phyloP scores from a whole-genome alignment of 106 monocot genomes.

The Allium cepa region DNA sequence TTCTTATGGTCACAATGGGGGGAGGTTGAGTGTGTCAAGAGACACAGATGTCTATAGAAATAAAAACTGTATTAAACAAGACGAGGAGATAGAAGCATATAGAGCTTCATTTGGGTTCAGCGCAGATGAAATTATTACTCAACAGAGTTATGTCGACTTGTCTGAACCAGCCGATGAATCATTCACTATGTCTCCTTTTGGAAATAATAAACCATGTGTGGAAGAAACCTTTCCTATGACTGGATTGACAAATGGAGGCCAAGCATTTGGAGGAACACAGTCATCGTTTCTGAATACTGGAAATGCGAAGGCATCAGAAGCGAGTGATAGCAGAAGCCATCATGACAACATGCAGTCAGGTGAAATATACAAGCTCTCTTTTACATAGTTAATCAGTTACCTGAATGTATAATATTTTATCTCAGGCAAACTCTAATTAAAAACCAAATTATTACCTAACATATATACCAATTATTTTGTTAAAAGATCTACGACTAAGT shows the following conservation, averaged over 20 bases:
- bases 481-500: too few relatives aligned
- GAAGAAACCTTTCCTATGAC: constrained; percentile 20
- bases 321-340: constrained; percentile 8
- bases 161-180: constrained; percentile 66
- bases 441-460: too few relatives aligned
- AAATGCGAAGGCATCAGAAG: constrained; percentile 9
- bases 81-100: constrained; percentile 91
- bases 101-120: constrained; percentile 98
- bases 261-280: constrained; percentile 9
- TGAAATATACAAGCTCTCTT: too few relatives aligned
- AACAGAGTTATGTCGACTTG: constrained; percentile 58
- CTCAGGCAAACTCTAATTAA: too few relatives aligned
- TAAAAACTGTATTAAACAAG: constrained; percentile 51
- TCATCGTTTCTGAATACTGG: constrained; percentile 7
- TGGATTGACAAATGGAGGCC: constrained; percentile 18
- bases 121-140: constrained; percentile 76
- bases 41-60: constrained; percentile 33
- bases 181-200: constrained; percentile 70
- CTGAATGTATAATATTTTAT: too few relatives aligned
- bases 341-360: background rate
- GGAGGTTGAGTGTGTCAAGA: constrained; percentile 36
- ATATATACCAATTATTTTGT: too few relatives aligned
- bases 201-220: constrained; percentile 16
- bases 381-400: too few relatives aligned
- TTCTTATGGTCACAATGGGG: constrained; percentile 19